Evolutionary conservation across 2,329 filamentous ascomycete species (phyloP), one percentile per base, ranked within the genome.

Genomic region (Aspergillus aculeatinus): DNA sequence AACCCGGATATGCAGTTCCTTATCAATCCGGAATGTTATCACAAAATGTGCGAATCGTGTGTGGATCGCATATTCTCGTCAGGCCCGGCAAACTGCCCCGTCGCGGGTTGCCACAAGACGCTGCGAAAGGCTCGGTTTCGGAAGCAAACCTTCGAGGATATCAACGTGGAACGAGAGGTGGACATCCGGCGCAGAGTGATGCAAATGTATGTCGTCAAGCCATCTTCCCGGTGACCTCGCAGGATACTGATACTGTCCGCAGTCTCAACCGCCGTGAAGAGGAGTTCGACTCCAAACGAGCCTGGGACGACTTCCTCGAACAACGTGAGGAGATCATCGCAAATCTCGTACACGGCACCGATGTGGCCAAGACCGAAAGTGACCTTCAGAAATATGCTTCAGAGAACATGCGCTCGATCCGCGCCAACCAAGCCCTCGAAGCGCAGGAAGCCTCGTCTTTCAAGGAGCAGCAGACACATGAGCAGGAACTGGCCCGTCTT

Each of bases 1-100:
- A 97, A 97, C 81, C 88, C 88, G 62, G 89, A 92, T 79, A 93
- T 99, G 85, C 85, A 89, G 65, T 98, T 99, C 79, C 89, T 95
- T 68, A 93, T 99, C 80, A 97, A 98, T 76, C 92, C 94, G 9
- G 92, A 96, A 82, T 99, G 95, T 85, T 99, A 99, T 82, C 95
- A 99, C 82, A 92, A 92, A 68, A 98, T 99, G 91, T 99, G 95
- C 82, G 89, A 92, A 75, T 93, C 91, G 59, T 99, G 95, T 80
- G 93, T 98, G 48, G 90, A 94, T 77, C 90, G 94, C 58, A 91
- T 98, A 69, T 99, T 98, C 83, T 90, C 89, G 39, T 88, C 91
- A 58, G 95, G 95, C 0, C 95, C 95, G 0, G 91, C 92, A 58
- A 90, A 92, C 63, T 99, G 96, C 73, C 95, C 95, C 1, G 91